Evolutionary conservation across 129 eudicot genomes (phyloP).

Genomic region (Dittrichia graveolens): DNA sequence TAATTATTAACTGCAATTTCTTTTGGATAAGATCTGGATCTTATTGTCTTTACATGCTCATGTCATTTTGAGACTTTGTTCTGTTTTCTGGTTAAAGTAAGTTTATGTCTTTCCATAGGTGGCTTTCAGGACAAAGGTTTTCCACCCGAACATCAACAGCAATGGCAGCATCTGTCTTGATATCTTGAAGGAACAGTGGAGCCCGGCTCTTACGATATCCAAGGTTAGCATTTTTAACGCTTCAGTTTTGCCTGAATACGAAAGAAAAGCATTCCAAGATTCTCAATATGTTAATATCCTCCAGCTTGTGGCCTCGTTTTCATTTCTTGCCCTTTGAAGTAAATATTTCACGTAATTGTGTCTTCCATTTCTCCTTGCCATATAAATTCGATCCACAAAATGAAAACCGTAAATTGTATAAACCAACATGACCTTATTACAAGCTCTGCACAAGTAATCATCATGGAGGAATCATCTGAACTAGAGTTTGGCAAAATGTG

Average conservation of each 20-base stretch:
- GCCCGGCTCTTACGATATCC: conserved; percentile 79
- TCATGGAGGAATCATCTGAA: not conserved
- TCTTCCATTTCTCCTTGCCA: no score
- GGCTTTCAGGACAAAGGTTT: conserved; percentile 83
- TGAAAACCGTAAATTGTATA: no score
- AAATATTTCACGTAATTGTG: no score
- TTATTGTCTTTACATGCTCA: not conserved
- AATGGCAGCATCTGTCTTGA: conserved; percentile 90
- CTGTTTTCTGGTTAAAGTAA: not conserved
- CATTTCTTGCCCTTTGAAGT: no score
- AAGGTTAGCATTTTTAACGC: conserved; percentile 39
- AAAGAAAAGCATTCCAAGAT: not conserved
- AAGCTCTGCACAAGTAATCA: not conserved
- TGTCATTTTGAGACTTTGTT: not conserved
- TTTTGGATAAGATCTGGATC: conserved; percentile 3
- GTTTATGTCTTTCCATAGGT: conserved; percentile 43
- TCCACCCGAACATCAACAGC: conserved; percentile 81
- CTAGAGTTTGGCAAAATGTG: no score
- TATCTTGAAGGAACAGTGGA: conserved; percentile 89
- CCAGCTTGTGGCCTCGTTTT: not conserved
- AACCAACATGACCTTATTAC: not conserved
- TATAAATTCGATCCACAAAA: no score
- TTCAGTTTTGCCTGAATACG: not conserved
- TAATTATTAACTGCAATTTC: conserved; percentile 19
- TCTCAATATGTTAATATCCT: not conserved